Conservation (phyloP, 495 filamentous ascomycete species). For the Penicillium canescens region DNA sequence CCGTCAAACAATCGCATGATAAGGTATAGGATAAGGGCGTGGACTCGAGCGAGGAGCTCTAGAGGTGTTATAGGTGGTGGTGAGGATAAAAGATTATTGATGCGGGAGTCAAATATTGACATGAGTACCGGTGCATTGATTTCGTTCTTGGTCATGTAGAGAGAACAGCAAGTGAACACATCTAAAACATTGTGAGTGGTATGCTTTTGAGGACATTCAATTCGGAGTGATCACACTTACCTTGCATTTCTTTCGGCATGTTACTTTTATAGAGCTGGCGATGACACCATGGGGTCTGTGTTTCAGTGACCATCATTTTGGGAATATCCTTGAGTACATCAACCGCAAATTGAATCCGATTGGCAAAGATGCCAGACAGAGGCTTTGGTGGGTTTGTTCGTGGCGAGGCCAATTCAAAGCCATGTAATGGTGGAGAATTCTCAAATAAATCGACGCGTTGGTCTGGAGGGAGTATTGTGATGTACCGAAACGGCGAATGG, state of each 20-base stretch:
- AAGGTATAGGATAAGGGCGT: slow-evolving; percentile 36
- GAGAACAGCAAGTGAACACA: slow-evolving; percentile 47
- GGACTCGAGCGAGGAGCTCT: slow-evolving; percentile 30
- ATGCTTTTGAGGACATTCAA: no score
- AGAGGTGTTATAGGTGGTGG: slow-evolving; percentile 28
- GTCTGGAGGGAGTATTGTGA: no score
- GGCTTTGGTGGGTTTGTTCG: slow-evolving; percentile 6
- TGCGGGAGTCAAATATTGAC: slow-evolving; percentile 39
- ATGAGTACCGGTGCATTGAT: slow-evolving; percentile 44
- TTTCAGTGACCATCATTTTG: slow-evolving; percentile 47
- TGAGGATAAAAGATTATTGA: slow-evolving; percentile 33
- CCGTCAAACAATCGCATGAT: slow-evolving; percentile 60
- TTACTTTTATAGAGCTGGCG: slow-evolving; percentile 41
- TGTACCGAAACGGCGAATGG: no score
- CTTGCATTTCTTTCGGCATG: slow-evolving; percentile 52
- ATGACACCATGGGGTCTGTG: slow-evolving; percentile 51
- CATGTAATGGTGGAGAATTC: no score
- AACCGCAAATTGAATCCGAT: slow-evolving; percentile 45
- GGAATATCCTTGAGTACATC: slow-evolving; percentile 41
- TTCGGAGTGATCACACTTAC: slow-evolving; percentile 17
- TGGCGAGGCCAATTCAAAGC: slow-evolving; percentile 2
- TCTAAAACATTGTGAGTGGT: slow-evolving; percentile 26
- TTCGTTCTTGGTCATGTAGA: slow-evolving; percentile 48
- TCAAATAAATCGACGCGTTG: no score
- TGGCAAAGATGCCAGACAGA: slow-evolving; percentile 25